phyloP scores from a whole-genome alignment of 768 basidiomycete genomes.

The Hericium alpestre region DNA sequence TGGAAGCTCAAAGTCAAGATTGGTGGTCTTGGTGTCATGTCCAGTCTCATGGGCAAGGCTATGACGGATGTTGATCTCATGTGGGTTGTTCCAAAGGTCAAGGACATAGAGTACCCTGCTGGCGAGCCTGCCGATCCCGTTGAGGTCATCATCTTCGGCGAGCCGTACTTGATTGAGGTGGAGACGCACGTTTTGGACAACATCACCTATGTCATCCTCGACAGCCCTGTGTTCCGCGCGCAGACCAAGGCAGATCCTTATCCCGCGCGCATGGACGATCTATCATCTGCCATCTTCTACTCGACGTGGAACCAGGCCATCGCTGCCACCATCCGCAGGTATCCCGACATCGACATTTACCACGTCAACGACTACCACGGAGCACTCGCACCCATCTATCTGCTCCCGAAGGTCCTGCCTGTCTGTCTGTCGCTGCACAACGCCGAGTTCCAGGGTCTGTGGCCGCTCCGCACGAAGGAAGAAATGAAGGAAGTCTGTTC shows the following conservation, averaged over 20 bases:
- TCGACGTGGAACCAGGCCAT: slow-evolving; percentile 98
- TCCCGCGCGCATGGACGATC: slow-evolving; percentile 93
- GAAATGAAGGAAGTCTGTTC: slow-evolving; percentile 99
- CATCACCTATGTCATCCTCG: slow-evolving; percentile 89
- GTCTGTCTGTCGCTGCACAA: slow-evolving; percentile 90
- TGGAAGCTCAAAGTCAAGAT: slow-evolving; percentile 99
- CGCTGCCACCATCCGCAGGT: slow-evolving; percentile 78
- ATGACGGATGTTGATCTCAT: slow-evolving; percentile 94
- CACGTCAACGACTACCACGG: slow-evolving; percentile 96
- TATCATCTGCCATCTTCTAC: slow-evolving; percentile 94
- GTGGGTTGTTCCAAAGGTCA: slow-evolving; percentile 92
- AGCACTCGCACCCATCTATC: slow-evolving; percentile 81
- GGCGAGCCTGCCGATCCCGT: slow-evolving; percentile 90
- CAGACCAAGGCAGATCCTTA: slow-evolving; percentile 95
- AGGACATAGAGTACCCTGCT: slow-evolving; percentile 85
- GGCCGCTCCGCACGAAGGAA: slow-evolving; percentile 93
- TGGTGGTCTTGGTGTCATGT: slow-evolving; percentile 96
- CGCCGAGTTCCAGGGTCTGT: slow-evolving; percentile 94
- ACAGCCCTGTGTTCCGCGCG: slow-evolving; percentile 92
- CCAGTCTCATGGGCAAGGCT: slow-evolving; percentile 92
- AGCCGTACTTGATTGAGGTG: slow-evolving; percentile 91
- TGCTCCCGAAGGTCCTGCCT: slow-evolving; percentile 84
- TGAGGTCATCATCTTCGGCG: slow-evolving; percentile 93
- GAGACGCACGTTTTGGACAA: slow-evolving; percentile 90
- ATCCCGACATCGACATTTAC: slow-evolving; percentile 84